Conservation (phyloP, 768 basidiomycete genomes). For the Termitomyces sp. region DNA sequence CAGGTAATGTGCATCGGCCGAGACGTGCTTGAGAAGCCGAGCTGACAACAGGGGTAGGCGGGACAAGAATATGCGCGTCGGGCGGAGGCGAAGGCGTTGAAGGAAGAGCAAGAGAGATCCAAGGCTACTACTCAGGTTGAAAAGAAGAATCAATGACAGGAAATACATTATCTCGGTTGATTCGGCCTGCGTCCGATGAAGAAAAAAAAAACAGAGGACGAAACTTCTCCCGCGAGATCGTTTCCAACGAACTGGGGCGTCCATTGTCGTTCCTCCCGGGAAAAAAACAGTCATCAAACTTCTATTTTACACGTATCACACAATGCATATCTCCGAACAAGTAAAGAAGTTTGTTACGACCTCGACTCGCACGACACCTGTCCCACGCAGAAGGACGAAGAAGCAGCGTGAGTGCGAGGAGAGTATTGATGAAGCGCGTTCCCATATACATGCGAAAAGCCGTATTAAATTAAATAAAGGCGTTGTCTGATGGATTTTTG, state of each 20-base stretch:
- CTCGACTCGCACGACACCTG: conserved; percentile 1
- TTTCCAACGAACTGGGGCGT: neutral
- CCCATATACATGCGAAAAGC: neutral
- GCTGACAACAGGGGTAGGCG: conserved; percentile 41
- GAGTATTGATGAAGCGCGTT: neutral
- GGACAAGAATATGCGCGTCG: conserved; percentile 84
- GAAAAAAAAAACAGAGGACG: too few relatives aligned
- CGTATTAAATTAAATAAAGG: neutral
- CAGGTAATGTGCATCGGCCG: conserved; percentile 51
- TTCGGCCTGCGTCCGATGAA: neutral
- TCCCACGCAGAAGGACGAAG: conserved; percentile 3
- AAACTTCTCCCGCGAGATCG: conserved; percentile 4
- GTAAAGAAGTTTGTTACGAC: neutral
- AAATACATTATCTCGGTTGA: neutral
- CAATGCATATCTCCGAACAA: neutral
- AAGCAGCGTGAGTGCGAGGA: conserved; percentile 3
- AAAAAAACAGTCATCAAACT: conserved; percentile 5
- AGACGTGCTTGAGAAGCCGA: neutral
- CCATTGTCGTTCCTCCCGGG: neutral
- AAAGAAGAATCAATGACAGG: conserved; percentile 37
- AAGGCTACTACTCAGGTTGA: conserved; percentile 10
- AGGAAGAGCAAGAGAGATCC: conserved; percentile 26
- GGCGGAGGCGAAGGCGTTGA: conserved; percentile 42
- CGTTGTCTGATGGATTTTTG: neutral
- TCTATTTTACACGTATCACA: neutral